Evolutionary conservation across 805 yeast genomes (phyloP), one percentile per base, ranked within the genome.

Genomic region (Ogataea ganodermae): DNA sequence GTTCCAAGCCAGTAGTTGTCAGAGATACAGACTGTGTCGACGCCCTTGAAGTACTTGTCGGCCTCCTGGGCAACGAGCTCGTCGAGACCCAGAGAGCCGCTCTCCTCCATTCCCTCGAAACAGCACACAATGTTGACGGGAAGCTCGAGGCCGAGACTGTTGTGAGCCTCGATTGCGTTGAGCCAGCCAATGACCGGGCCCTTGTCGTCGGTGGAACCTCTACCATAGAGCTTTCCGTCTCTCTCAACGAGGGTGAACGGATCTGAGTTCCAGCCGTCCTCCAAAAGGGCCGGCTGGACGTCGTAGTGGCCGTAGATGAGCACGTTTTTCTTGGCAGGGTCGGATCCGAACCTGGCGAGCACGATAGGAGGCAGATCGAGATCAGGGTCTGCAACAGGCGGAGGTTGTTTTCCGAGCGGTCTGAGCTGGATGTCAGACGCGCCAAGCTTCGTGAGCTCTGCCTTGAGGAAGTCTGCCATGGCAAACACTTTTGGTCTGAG

Each of bases 1-100:
- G 98, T 92, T 57, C 99, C 99, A 51, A 94, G 78, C 99, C 99
- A 94, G 74, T 94, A 94, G 75, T 94, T 94, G 71, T 94, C 99
- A 45, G 94, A 84, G 59, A 94, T 94, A 67, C 97, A 90, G 44
- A 91, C 97, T 30, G 96, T 90, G 65, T 92, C 96, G 42, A 91
- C 96, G 35, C 81, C 84, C 67, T 86, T 83, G 76, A 94, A 94
- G 70, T 89, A 94, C 32, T 70, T 67, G 44, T 77, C 68, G 46
- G 96, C 91, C 73, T 94, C 98, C 35, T 73, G 69, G 42, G 83
- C 84, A 61, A 94, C 86, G 61, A 94, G 79, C 28, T 74, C 82
- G 58, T 92, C 99, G 55, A 94, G 78, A 28, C 98, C 98, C 42
- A 89, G 70, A 27, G 97, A 89, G 20, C 99, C 99, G 54, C 91